Evolutionary conservation across 176 grass and related monocot genomes (phyloP), one percentile per base, ranked within the genome.

Genomic region (Rhynchospora pubera): DNA sequence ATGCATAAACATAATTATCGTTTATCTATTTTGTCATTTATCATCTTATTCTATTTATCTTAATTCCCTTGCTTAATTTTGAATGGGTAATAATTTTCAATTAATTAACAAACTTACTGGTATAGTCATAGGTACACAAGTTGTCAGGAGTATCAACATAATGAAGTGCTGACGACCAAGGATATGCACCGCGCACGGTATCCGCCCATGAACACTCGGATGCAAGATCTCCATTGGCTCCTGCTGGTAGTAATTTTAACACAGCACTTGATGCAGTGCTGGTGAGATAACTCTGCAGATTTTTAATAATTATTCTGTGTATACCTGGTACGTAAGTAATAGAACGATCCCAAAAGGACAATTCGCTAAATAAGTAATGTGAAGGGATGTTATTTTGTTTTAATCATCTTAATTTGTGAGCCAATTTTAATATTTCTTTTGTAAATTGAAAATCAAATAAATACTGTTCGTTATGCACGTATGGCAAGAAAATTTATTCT

Each of bases 81-180:
- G 52, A 55, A 55, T 55, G 12, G 52, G 13, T 14, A 14, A 55
- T 55, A 55, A 55, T 3, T 55, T 55, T 4, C 15, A 5, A 55
- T 15, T 55, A 55, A 62, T 24, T 10, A 63, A 63, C 4, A 12
- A 63, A 28, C 61, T 63, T 63, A 14, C 61, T 63, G 9, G 61
- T 63, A 63, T 63, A 63, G 61, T 63, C 61, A 63, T 63, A 63
- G 61, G 22, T 63, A 63, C 61, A 63, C 61, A 63, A 63, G 23
- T 63, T 63, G 4, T 63, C 61, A 11, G 61, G 61, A 63, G 60
- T 63, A 63, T 63, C 23, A 13, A 9, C 2, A 5, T 63, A 63
- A 63, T 63, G 60, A 28, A 63, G 22, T 63, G 66, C 66, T 15
- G 66, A 44, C 22, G 32, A 70, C 66, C 66, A 70, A 45, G 66